Evolutionary conservation across 352 stramenopile genomes (phyloP), one percentile per base, ranked within the genome.

Genomic region (Phytophthora brassicae): DNA sequence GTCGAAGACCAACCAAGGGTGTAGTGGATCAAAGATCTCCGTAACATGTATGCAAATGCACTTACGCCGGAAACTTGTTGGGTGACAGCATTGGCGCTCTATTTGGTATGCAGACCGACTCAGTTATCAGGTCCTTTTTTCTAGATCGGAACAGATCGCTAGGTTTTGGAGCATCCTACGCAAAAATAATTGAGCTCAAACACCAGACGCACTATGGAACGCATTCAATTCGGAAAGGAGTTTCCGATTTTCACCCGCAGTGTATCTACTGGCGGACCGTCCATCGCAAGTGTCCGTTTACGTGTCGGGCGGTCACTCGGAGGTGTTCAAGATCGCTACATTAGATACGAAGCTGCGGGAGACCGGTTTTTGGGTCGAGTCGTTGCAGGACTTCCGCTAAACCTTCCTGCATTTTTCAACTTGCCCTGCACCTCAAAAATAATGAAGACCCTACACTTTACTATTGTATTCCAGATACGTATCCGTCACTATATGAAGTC

Each of bases 1-100:
- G 42, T 58, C 59, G 0, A 70, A 74, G 41, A 56, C 41, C 1
- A 67, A 67, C 16, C 56, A 72, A 43, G 56, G 61, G 36, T 47
- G 48, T 3, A 57, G 9, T 8, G 60, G 52, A 13, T 42, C 29
- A 57, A 57, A 38, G 52, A 49, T 31, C 51, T 39, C 12, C 55
- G 55, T 6, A 49, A 70, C 36, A 42, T 70, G 5, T 70, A 66
- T 42, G 43, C 54, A 26, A 66, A 62, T 23, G 26, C 33, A 16
- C 22, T 42, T 6, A 56, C n/a, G 11, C 49, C 44, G 2, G 24
- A 22, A 2, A 56, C 47, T 1, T 64, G 56, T 13, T 57, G 36
- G 24, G n/a, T 58, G 20, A 52, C 47, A n/a, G 38, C 41, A 2
- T 13, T 57, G 0, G 56, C 38, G 1, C 17, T 58, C 2, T 57